These are phyloP conservation scores for Irpex lacteus DNA, from an alignment of 1,284 basidiomycete species.

Conservation along the genomic window DNA sequence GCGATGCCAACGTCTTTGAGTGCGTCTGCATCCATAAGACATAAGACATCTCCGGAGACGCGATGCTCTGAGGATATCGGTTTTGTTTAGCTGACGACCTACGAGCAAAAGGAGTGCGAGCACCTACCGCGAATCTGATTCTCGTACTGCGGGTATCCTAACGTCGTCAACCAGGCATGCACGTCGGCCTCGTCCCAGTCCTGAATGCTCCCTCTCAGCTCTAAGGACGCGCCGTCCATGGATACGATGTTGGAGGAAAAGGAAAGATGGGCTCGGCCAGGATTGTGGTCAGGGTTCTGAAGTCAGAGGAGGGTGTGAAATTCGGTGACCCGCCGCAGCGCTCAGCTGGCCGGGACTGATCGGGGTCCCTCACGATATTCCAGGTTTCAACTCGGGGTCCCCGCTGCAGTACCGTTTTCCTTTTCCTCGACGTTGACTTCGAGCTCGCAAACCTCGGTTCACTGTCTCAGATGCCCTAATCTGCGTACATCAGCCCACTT, in stretches of 20 bases:
- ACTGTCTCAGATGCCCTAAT: background rate
- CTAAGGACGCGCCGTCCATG: constrained; percentile 38
- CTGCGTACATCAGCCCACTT: background rate
- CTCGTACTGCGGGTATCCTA: constrained; percentile 84
- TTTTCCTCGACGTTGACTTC: background rate
- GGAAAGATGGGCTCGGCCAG: background rate
- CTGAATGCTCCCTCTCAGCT: constrained; percentile 45
- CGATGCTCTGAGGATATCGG: constrained; percentile 66
- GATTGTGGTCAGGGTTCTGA: constrained; percentile 3
- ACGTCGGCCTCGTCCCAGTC: constrained; percentile 87
- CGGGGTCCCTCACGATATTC: background rate
- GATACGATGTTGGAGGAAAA: constrained; percentile 8
- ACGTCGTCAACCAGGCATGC: constrained; percentile 66
- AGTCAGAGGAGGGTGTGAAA: constrained; percentile 7
- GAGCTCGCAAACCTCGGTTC: background rate
- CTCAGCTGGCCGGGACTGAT: background rate
- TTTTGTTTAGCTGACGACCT: background rate
- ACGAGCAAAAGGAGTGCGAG: constrained; percentile 13
- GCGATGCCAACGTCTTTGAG: constrained; percentile 84
- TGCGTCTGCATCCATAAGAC: constrained; percentile 76
- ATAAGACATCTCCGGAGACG: constrained; percentile 86
- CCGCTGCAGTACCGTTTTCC: background rate
- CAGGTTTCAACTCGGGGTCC: too few species aligned
- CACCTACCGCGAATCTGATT: constrained; percentile 60
- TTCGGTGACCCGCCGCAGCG: background rate